Evolutionary conservation across 1,139 yeast genomes (phyloP), one percentile per base, ranked within the genome.

Genomic region (Taphrina flavorubra): DNA sequence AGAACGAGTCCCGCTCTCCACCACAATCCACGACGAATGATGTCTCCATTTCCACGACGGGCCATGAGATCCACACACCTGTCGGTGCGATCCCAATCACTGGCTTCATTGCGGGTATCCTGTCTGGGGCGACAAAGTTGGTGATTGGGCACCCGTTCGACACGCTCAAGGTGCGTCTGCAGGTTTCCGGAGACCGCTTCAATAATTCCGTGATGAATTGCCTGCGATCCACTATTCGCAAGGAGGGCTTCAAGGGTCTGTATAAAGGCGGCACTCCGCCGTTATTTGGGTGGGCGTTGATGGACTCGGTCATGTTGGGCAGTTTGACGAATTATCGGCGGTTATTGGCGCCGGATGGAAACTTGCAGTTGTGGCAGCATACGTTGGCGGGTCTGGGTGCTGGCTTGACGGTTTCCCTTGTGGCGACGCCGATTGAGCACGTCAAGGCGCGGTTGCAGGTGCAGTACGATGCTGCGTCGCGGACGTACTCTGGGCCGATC

Each of bases 61-160:
- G n/a, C 18, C 5, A 53, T 13, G 58, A 34, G 13, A 36, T 36
- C 2, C 42, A 63, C 34, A 56, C 67, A 1, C 67, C 67, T 31
- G 51, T 63, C 16, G 51, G 61, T 11, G 16, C 49, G 20, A 39
- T 55, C 13, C 61, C 67, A 20, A 55, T 63, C 25, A 63, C 67
- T 31, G 68, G 68, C 10, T 65, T 65, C 42, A 44, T 65, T 10
- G 97, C 97, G 1, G 97, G 97, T 6, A 86, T 89, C 75, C 89
- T 89, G 75, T 87, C 94, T 0, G 97, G 97, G 20, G 85, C 90
- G 47, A 89, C 90, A 75, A 92, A 92, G 77, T 89, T 91, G 74
- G 86, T 88, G 0, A 97, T 92, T 18, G 97, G 97, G 0, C 97
- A 92, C 77, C 97, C 97, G 51, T 91, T 92, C 74, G 97, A 92